Percentiles rank a stretch among this genome's conserved stretches.
phyloP scores from a whole-genome alignment of 805 yeast genomes.

The Candida sakaeoensis region DNA sequence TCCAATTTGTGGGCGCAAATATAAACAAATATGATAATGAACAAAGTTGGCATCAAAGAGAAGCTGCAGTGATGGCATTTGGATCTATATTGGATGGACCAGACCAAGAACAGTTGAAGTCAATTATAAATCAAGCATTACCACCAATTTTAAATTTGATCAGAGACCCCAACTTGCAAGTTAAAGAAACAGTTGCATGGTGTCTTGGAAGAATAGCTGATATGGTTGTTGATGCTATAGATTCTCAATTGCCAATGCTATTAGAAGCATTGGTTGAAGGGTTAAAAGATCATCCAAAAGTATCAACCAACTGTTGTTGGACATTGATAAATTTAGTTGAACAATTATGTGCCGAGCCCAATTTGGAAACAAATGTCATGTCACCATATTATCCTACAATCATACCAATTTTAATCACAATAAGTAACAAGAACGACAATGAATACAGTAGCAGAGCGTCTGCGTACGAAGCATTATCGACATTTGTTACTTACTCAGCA shows the following conservation, averaged over 20 bases:
- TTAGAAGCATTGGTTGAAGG: slow-evolving; percentile 74
- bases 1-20: slow-evolving; percentile 77
- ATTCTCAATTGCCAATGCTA: slow-evolving; percentile 65
- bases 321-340: slow-evolving; percentile 87
- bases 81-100: slow-evolving; percentile 97
- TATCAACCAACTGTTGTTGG: slow-evolving; percentile 98
- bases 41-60: slow-evolving; percentile 76
- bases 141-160: slow-evolving; percentile 73
- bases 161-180: slow-evolving; percentile 74
- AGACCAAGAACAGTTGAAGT: slow-evolving; percentile 62
- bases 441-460: slow-evolving; percentile 89
- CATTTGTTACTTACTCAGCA: slow-evolving; percentile 74
- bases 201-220: slow-evolving; percentile 96
- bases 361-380: slow-evolving; percentile 55
- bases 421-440: slow-evolving; percentile 72
- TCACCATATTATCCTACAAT: slow-evolving; percentile 70
- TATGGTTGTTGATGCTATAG: slow-evolving; percentile 72
- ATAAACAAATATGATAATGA: slow-evolving; percentile 31
- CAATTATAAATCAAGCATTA: slow-evolving; percentile 76
- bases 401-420: slow-evolving; percentile 65
- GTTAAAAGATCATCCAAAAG: slow-evolving; percentile 87
- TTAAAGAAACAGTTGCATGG: slow-evolving; percentile 97
- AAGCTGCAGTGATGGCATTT: slow-evolving; percentile 98
- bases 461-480: slow-evolving; percentile 90
- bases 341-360: slow-evolving; percentile 61